phyloP scores from a whole-genome alignment of 2,329 filamentous ascomycete genomes.

The Diaporthe vexans region DNA sequence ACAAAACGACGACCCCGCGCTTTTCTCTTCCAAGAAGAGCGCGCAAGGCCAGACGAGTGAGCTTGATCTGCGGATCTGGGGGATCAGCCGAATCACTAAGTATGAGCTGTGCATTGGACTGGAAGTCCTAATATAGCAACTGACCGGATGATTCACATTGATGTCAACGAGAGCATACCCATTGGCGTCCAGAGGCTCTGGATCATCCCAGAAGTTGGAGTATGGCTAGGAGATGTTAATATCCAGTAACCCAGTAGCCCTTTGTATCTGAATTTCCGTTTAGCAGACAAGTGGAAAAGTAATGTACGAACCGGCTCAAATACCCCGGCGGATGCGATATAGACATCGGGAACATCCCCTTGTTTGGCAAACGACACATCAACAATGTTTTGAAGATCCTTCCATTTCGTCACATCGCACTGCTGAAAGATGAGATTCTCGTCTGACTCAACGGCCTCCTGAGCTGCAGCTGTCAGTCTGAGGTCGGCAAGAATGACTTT shows the following conservation, averaged over 20 bases:
- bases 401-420: conserved; percentile 27
- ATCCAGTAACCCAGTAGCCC: neutral
- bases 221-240: neutral
- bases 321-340: conserved; percentile 17
- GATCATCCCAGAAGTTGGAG: conserved; percentile 23
- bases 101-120: neutral
- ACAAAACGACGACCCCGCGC: conserved; percentile 42
- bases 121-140: neutral
- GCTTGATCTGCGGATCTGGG: conserved; percentile 1
- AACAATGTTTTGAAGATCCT: conserved; percentile 7
- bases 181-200: conserved; percentile 1
- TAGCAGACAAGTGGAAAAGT: neutral
- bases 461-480: neutral
- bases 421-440: neutral
- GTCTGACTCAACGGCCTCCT: conserved; percentile 3
- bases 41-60: conserved; percentile 29
- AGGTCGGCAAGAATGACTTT: conserved; percentile 24
- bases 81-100: neutral
- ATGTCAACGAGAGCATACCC: conserved; percentile 15
- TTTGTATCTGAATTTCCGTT: neutral
- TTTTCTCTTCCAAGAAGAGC: conserved; percentile 27
- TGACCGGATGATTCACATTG: conserved; percentile 29
- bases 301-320: conserved; percentile 14
- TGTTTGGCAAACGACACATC: neutral
- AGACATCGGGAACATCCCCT: conserved; percentile 12